Evolutionary conservation across 176 grass and related monocot genomes (phyloP), one percentile per base, ranked within the genome.

Genomic region (Dactylis glomerata): DNA sequence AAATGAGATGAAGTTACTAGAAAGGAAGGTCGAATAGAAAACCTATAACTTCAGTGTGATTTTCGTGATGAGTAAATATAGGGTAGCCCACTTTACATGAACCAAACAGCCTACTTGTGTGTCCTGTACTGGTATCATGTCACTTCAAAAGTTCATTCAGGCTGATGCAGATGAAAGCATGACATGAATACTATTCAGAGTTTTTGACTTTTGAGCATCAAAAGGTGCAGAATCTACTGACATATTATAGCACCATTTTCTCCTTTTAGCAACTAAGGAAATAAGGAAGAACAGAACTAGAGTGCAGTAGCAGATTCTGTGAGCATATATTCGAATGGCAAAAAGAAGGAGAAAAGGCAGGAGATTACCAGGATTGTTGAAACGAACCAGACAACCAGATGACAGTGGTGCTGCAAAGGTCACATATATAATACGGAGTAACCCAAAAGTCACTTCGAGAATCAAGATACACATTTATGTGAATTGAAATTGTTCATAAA

Each of bases 201-300:
- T 17, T 33, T 66, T 54, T 37, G 34, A 76, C 24, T 56, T 41
- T 12, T 45, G 20, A 75, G 69, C 62, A 75, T 28, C 38, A 69
- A 77, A 87, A 68, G 51, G 41, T 70, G 50, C 27, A 54, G 86
- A 87, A 88, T 88, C 50, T 87, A 40, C 73, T 77, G 79, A 16
- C 31, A 68, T 51, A 52, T 87, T 31, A 27, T 27, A 68, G 85
- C 33, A 5, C 14, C 17, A 41, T 36, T 83, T 46, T 12, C 19
- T 31, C 30, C 27, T 46, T 46, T 41, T 49, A 47, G 40, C 22
- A 59, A 70, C 44, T n/a, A 65, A 22, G 32, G 14, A 77, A 22
- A 69, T 38, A 77, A 42, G 41, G 28, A 56, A 82, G 38, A 75
- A 75, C 40, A 58, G 24, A 27, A 22, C 34, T 49, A 79, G 50